Evolutionary conservation across 441 rosid species (phyloP).

Genomic region (Jatropha podagrica): DNA sequence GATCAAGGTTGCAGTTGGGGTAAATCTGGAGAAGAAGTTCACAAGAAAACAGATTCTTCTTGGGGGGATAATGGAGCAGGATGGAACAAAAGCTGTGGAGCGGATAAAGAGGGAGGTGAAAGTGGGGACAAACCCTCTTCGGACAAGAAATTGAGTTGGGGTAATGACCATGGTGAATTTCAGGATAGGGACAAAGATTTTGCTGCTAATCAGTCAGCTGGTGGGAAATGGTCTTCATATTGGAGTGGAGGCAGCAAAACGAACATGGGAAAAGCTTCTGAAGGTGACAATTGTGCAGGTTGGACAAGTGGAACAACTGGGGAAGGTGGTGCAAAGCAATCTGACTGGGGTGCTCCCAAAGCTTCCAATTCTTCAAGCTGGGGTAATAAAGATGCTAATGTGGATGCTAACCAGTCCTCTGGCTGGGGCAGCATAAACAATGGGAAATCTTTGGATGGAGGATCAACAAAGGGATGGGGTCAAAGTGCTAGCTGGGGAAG

Average conservation of each 20-base stretch:
- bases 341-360: slow-evolving; percentile 19
- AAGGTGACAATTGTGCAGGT: slow-evolving; percentile 1
- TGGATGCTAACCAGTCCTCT: slow-evolving; percentile 3
- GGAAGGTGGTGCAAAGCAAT: background rate
- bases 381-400: slow-evolving; percentile 10
- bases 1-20: slow-evolving; percentile 17
- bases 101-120: slow-evolving; percentile 3
- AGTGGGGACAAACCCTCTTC: background rate
- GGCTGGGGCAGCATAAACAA: slow-evolving; percentile 13
- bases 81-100: slow-evolving; percentile 11
- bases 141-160: slow-evolving; percentile 3
- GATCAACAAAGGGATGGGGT: slow-evolving; percentile 19
- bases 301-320: slow-evolving; percentile 3
- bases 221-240: background rate
- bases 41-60: slow-evolving; percentile 10
- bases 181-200: background rate
- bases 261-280: slow-evolving; percentile 1
- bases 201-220: background rate
- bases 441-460: slow-evolving; percentile 18
- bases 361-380: slow-evolving; percentile 16
- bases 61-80: slow-evolving; percentile 1
- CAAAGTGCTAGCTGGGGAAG: slow-evolving; percentile 3
- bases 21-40: background rate
- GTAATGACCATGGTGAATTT: background rate
- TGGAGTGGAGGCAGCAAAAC: slow-evolving; percentile 17